Conservation (phyloP, 2,329 filamentous ascomycete species). For the Didymella exigua region DNA sequence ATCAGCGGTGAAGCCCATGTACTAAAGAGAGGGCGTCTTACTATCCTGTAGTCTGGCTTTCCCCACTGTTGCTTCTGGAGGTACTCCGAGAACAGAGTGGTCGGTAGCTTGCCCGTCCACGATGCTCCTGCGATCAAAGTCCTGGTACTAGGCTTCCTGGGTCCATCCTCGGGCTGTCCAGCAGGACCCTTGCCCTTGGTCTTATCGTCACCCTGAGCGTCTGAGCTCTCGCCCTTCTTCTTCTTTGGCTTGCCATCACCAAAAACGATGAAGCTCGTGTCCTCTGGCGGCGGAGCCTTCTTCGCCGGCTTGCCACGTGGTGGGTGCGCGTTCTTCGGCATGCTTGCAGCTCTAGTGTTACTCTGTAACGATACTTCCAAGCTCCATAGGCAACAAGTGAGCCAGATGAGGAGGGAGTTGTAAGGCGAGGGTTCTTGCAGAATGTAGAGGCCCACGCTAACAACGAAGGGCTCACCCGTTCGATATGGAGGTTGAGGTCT, state of each 20-base stretch:
- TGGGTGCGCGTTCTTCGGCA: constrained; percentile 58
- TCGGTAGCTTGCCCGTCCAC: constrained; percentile 96
- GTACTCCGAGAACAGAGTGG: constrained; percentile 91
- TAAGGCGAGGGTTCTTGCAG: constrained; percentile 8
- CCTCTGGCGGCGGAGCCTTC: constrained; percentile 51
- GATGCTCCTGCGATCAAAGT: constrained; percentile 92
- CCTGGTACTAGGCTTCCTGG: constrained; percentile 66
- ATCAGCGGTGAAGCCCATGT: constrained; percentile 11
- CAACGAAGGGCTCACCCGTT: constrained; percentile 23
- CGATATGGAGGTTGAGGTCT: background rate
- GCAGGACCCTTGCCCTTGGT: constrained; percentile 42
- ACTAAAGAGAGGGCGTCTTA: constrained; percentile 40
- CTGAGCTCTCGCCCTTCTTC: constrained; percentile 40
- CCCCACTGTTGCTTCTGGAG: constrained; percentile 97
- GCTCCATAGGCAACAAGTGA: constrained; percentile 15
- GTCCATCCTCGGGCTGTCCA: constrained; percentile 45
- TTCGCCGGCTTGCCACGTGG: constrained; percentile 50
- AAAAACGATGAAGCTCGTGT: constrained; percentile 58
- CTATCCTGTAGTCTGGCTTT: constrained; percentile 87
- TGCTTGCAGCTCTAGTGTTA: constrained; percentile 26
- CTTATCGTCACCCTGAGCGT: constrained; percentile 27
- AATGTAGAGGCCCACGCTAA: constrained; percentile 25
- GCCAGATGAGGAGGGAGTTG: background rate
- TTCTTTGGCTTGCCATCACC: constrained; percentile 53
- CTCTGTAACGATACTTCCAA: background rate